Evolutionary conservation across 495 filamentous ascomycete species (phyloP).

Genomic region (Aspergillus kassunensis): DNA sequence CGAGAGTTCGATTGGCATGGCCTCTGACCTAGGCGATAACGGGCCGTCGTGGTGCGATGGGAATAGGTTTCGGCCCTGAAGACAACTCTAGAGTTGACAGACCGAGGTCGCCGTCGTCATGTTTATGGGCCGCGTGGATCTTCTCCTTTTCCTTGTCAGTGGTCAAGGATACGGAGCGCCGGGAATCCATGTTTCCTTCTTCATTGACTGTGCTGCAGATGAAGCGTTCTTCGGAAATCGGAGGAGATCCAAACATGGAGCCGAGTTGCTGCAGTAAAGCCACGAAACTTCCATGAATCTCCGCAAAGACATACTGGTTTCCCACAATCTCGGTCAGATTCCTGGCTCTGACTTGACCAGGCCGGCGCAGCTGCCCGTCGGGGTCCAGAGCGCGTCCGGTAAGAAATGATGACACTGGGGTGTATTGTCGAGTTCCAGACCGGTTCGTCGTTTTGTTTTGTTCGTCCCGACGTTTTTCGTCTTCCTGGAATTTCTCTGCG

Average conservation of each 20-base stretch:
- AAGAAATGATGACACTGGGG: slow-evolving; percentile 61
- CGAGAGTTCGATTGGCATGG: neutral
- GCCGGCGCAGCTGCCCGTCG: slow-evolving; percentile 49
- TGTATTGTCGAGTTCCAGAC: slow-evolving; percentile 35
- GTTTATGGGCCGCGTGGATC: slow-evolving; percentile 20
- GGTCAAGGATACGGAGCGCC: slow-evolving; percentile 22
- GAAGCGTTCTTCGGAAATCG: slow-evolving; percentile 42
- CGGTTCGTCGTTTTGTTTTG: slow-evolving; percentile 26
- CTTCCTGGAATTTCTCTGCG: slow-evolving; percentile 52
- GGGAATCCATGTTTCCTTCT: slow-evolving; percentile 22
- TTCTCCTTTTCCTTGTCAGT: slow-evolving; percentile 18
- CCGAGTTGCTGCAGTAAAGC: slow-evolving; percentile 65
- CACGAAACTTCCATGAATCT: slow-evolving; percentile 78
- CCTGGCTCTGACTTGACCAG: slow-evolving; percentile 60
- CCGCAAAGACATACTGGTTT: slow-evolving; percentile 80
- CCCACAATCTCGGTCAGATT: slow-evolving; percentile 84
- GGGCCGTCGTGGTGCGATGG: slow-evolving; percentile 38
- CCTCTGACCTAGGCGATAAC: slow-evolving; percentile 32
- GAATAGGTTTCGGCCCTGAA: slow-evolving; percentile 41
- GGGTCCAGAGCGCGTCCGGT: slow-evolving; percentile 57
- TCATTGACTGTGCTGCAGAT: slow-evolving; percentile 41
- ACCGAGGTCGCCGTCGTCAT: slow-evolving; percentile 32
- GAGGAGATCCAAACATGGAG: slow-evolving; percentile 42
- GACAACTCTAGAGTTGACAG: slow-evolving; percentile 36
- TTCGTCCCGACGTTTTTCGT: slow-evolving; percentile 44